Base-by-base conservation (phyloP, 306 rosid species). In the Corylus heterophylla region DNA sequence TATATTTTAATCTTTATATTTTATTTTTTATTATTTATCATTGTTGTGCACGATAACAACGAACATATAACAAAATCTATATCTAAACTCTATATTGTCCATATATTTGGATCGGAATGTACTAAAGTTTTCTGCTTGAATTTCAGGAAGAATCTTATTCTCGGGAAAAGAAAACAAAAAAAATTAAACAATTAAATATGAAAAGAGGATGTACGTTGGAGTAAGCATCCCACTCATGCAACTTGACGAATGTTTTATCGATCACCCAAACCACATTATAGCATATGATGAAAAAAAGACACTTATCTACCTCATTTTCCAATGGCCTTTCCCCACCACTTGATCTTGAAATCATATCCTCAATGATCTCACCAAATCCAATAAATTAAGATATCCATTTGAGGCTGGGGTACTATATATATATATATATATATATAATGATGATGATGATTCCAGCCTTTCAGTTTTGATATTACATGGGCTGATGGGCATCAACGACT, bases 151-250 rank as follows among this genome's bases (percentile, higher is more conserved):
- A 55, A 50, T 63, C 79, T 31, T 63, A 72, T 45, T 62, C n/a
- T 31, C 44, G 29, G 27, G 62, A 14, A 7, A 42, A 12, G n/a
- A n/a, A 42, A 18, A 25, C 22, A 9, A 9, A 56, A 56, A 58
- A 4, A 44, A 27, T 0, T 18, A 8, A 39, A 7, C 3, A n/a
- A 39, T 31, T 31, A 31, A 5, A 55, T 1, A 45, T 5, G 18
- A 10, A 45, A 48, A 35, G 4, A 4, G 12, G 48, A 13, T 17
- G 48, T 8, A 35, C 8, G n/a, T 31, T 17, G 62, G 12, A 47
- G 52, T 58, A 17, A 71, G 82, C 18, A 50, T 72, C 66, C 47
- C 73, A 20, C 47, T 48, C 71, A 47, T 44, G 48, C 58, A 54
- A 27, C 22, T 42, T 77, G 55, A 8, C 14, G 6, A 54, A 1